Base-by-base conservation (phyloP, 2,329 filamentous ascomycete genomes). In the Pseudogymnoascus sp. region DNA sequence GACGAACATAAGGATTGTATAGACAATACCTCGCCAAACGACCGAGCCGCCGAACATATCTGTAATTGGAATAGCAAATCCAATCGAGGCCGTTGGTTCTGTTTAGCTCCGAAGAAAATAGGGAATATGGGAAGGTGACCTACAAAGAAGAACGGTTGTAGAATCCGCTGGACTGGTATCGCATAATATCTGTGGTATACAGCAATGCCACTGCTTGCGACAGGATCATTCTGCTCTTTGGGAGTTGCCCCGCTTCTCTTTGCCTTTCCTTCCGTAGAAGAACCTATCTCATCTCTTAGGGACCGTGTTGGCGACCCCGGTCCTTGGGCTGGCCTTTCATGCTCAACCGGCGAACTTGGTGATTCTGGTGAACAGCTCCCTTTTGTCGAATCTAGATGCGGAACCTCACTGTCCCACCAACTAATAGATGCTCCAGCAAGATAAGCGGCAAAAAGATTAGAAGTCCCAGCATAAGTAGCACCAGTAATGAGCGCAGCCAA, bases 31-130 rank as follows among this genome's bases (percentile, higher is more conserved):
- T 9, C 84, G 82, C 89, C 88, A 94, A 1, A 91, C 73, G 0
- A 89, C 78, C 0, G 74, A 68, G 0, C 81, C 81, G 0, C 71
- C 70, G 66, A 91, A 93, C 78, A 94, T 84, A 5, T 82, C 74
- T 0, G 80, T 82, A 30, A 93, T 86, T 0, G 89, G 89, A 1
- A 94, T 88, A 0, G 89, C 86, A 69, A 93, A 92, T 0, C 89
- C 89, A 35, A 93, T 87, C 0, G 81, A 83, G 0, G 81, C 77
- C 77, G 79, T 16, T 20, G 0, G 1, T 30, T 34, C 30, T 12
- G 30, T 54, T 54, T 16, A 34, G 22, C 30, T 54, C 16, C 18
- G 47, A 16, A 54, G 11, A 18, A 30, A 18, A 54, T 2, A 28
- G 7, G 3, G 18, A 28, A 14, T n/a, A 30, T 25, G 18, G 47